Percentiles rank a stretch among this genome's conserved stretches.
Evolutionary conservation across 139 green algal species (phyloP).

Genomic region (Zygnema circumcarinatum): DNA sequence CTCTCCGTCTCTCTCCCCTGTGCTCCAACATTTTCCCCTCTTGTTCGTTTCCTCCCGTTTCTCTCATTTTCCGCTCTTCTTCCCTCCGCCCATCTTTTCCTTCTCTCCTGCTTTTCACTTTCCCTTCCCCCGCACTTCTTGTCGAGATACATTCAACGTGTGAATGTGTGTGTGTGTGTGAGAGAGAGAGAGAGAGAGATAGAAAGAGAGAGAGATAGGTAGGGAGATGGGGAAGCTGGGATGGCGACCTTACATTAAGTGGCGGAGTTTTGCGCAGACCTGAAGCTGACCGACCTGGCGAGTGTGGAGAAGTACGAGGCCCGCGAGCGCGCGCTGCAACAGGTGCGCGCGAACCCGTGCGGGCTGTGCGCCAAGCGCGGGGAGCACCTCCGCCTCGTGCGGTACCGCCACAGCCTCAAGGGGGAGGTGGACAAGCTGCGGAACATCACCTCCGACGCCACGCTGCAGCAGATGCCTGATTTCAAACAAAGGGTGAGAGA

Average conservation of each 20-base stretch:
- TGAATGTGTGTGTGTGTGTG: background rate
- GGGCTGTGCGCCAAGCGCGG: slow-evolving; percentile 47
- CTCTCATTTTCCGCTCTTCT: slow-evolving; percentile 5
- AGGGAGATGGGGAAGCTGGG: background rate
- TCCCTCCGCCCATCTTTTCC: background rate
- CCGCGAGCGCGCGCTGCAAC: slow-evolving; percentile 17
- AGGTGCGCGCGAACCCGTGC: slow-evolving; percentile 43
- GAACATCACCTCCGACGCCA: slow-evolving; percentile 75
- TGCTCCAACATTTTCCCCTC: background rate
- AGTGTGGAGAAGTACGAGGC: slow-evolving; percentile 52
- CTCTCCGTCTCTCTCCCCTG: background rate
- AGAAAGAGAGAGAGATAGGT: too few species aligned
- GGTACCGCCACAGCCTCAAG: slow-evolving; percentile 10
- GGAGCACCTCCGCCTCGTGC: slow-evolving; percentile 53
- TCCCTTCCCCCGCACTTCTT: background rate
- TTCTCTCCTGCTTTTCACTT: background rate
- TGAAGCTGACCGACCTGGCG: slow-evolving; percentile 61
- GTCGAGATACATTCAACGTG: background rate
- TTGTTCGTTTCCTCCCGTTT: background rate
- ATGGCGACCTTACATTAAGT: background rate
- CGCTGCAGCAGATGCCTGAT: slow-evolving; percentile 59
- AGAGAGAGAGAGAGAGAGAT: background rate
- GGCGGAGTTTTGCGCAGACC: slow-evolving; percentile 40
- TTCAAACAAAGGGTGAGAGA: slow-evolving; percentile 53
- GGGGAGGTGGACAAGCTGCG: slow-evolving; percentile 57